Conservation (phyloP, 805 yeast species). For the Metschnikowia cerradonensis region DNA sequence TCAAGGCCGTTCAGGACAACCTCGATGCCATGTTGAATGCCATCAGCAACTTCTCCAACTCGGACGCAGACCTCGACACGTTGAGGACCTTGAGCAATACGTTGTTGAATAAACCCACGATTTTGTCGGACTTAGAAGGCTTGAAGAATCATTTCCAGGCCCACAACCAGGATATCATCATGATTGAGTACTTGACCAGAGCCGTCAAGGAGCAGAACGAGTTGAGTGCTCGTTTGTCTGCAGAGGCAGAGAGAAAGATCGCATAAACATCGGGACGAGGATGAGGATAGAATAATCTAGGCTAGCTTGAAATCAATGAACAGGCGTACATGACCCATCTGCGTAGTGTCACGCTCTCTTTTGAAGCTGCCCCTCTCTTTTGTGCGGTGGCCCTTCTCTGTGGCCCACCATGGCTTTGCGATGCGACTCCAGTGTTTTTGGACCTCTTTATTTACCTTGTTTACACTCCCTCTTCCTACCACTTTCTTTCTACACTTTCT, state of each 20-base stretch:
- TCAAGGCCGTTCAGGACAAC: slow-evolving; percentile 43
- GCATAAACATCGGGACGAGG: slow-evolving; percentile 7
- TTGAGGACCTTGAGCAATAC: slow-evolving; percentile 63
- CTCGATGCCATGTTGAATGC: slow-evolving; percentile 49
- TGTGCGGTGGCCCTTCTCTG: not conserved
- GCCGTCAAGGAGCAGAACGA: slow-evolving; percentile 83
- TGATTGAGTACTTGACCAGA: slow-evolving; percentile 78
- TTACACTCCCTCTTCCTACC: not conserved
- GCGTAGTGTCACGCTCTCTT: not conserved
- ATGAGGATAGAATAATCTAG: slow-evolving; percentile 2
- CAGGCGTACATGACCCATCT: not conserved
- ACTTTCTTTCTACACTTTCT: not conserved
- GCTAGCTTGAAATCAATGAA: slow-evolving; percentile 1
- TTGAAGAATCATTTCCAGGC: slow-evolving; percentile 60
- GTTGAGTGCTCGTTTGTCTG: slow-evolving; percentile 69
- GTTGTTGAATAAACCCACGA: slow-evolving; percentile 48
- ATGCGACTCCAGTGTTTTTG: not conserved
- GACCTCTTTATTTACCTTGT: not conserved
- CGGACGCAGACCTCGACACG: slow-evolving; percentile 51
- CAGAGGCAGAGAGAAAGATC: slow-evolving; percentile 27
- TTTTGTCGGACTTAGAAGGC: slow-evolving; percentile 46
- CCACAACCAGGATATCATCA: slow-evolving; percentile 74
- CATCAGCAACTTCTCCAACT: slow-evolving; percentile 36
- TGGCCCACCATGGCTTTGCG: not conserved
- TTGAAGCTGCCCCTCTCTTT: not conserved